Evolutionary conservation across 768 basidiomycete genomes (phyloP).

Genomic region (Naganishia antarctica): DNA sequence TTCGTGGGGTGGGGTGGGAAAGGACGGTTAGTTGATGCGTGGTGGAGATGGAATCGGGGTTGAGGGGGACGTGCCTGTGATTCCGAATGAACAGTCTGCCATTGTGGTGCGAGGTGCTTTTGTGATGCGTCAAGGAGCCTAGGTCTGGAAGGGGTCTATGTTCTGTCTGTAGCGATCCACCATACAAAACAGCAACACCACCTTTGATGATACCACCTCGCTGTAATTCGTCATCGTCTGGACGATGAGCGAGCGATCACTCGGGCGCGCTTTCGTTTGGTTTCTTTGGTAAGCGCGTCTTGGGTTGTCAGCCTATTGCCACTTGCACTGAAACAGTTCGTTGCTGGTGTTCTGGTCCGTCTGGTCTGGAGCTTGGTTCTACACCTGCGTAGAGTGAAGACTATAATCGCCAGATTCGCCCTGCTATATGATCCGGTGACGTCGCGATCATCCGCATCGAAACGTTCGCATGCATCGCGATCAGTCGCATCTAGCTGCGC

Average conservation of each 20-base stretch:
- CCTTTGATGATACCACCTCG: neutral
- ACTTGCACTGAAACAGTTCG: no score
- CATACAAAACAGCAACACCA: neutral
- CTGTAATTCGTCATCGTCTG: neutral
- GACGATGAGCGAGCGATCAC: slow-evolving; percentile 1
- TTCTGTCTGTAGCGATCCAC: no score
- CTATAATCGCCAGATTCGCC: no score
- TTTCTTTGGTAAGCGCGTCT: no score
- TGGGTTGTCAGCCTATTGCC: no score
- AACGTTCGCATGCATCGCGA: no score
- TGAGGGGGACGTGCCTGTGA: slow-evolving; percentile 55
- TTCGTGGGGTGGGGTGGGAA: neutral
- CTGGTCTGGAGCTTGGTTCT: no score
- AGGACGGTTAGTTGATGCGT: neutral
- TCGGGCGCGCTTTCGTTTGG: neutral
- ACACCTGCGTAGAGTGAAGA: no score
- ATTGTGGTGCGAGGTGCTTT: slow-evolving; percentile 51
- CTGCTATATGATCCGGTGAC: no score
- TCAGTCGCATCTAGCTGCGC: no score
- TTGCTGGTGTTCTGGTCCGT: no score
- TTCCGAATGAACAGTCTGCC: slow-evolving; percentile 78
- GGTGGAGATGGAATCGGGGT: neutral
- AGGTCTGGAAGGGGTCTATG: neutral
- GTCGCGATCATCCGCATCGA: no score
- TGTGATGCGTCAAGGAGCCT: neutral